Evolutionary conservation across 371 early-diverging fungal species (phyloP).

Genomic region (Basidiobolus meristosporus): DNA sequence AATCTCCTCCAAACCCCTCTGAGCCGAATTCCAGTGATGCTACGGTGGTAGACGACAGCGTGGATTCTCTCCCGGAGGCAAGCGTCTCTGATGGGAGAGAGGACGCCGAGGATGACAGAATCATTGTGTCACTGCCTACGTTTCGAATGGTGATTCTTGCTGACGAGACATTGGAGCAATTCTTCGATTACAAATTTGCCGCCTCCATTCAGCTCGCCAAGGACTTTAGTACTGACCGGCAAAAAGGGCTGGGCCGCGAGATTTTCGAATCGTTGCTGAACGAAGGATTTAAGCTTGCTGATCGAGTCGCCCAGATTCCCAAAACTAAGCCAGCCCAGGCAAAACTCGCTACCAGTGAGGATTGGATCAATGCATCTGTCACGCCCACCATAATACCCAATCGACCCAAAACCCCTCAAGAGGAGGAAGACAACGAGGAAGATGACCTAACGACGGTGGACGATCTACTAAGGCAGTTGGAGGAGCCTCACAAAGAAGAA

Average conservation of each 20-base stretch:
- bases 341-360: not conserved
- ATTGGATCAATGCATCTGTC: not conserved
- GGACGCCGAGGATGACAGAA: conserved; percentile 3
- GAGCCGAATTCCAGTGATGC: not conserved
- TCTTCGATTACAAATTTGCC: conserved; percentile 44
- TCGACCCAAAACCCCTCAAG: too few relatives aligned
- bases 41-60: not conserved
- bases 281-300: not conserved
- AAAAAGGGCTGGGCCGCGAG: too few relatives aligned
- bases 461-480: too few relatives aligned
- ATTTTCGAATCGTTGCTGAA: not conserved
- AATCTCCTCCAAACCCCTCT: conserved; percentile 8
- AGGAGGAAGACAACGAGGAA: too few relatives aligned
- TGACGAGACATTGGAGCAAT: conserved; percentile 44
- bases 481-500: too few relatives aligned
- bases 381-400: too few relatives aligned
- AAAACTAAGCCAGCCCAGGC: too few relatives aligned
- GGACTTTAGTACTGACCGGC: not conserved
- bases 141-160: conserved; percentile 54
- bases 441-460: too few relatives aligned
- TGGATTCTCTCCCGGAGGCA: too few relatives aligned
- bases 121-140: conserved; percentile 15
- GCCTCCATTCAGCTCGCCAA: conserved; percentile 26
- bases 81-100: not conserved
- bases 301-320: not conserved